Evolutionary conservation across 129 eudicot genomes (phyloP), one percentile per base, ranked within the genome.

Genomic region (Flaveria sonorensis): DNA sequence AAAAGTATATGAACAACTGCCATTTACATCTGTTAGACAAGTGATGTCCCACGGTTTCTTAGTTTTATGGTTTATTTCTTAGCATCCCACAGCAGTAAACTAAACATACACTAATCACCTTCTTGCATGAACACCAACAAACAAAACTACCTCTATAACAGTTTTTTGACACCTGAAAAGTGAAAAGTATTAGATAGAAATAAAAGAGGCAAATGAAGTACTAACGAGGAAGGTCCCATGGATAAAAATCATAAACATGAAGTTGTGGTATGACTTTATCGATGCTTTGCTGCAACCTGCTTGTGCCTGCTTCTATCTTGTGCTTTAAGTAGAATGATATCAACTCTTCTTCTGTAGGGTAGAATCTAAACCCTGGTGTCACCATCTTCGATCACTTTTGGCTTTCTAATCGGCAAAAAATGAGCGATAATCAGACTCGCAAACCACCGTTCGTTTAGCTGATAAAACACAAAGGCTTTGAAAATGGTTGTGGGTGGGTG

Each of bases 261-360:
- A 40, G 15, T 11, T 75, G 67, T 6, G 91, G 88, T 59, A 87
- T 87, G 15, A 84, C 86, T 4, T 70, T 47, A 62, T 76, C 30
- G 39, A 83, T 52, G 40, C 43, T 4, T 62, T 68, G 60, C 24
- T 18, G 8, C 9, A 65, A 39, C 9, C n/a, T n/a, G 50, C 7
- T 65, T 16, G 71, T 65, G 23, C 48, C 26, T 16, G 61, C 77
- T 50, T 82, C 72, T 32, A 88, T 82, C 79, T 85, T 85, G 61
- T 56, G 75, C 76, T 43, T 80, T 21, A 88, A 81, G 18, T 85
- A 88, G 79, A 82, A 85, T 7, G 83, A 75, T 65, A 88, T 51
- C 45, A 85, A 74, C 78, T 88, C 92, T 77, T 88, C 92, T 75
- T 88, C 89, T 1, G 92, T 88, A 13, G 92, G 92, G 78, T 79